phyloP scores from a whole-genome alignment of 805 yeast species.

The Cyberlindnera euphorbiiphila region DNA sequence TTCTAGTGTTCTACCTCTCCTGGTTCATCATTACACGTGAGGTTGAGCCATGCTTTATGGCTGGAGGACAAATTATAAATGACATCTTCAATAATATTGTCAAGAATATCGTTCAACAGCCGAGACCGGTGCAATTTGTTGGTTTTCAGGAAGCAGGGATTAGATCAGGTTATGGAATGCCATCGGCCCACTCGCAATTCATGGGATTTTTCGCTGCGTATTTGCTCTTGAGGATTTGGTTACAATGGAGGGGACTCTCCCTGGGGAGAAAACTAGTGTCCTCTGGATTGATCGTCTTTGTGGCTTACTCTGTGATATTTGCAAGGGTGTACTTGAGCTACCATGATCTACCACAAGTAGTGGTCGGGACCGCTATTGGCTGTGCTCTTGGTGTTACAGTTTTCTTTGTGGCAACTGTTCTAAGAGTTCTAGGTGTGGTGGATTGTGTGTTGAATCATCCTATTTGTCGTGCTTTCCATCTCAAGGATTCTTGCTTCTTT shows the following conservation, averaged over 20 bases:
- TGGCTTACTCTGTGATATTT: conserved; percentile 45
- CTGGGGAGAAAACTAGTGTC: conserved; percentile 30
- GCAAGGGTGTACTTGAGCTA: conserved; percentile 78
- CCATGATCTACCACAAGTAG: conserved; percentile 70
- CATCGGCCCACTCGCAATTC: conserved; percentile 94
- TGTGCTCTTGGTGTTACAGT: conserved; percentile 52
- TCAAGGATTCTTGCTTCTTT: conserved; percentile 59
- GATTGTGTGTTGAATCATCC: conserved; percentile 60
- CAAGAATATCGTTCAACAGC: conserved; percentile 61
- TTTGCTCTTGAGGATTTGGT: conserved; percentile 40
- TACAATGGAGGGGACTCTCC: conserved; percentile 39
- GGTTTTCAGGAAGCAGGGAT: conserved; percentile 37
- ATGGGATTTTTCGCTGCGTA: conserved; percentile 81
- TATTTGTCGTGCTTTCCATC: conserved; percentile 45
- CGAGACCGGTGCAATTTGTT: conserved; percentile 58
- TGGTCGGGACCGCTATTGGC: conserved; percentile 70
- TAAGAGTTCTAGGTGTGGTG: conserved; percentile 65
- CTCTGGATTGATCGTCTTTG: conserved; percentile 25
- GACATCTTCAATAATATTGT: conserved; percentile 68
- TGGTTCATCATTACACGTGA: conserved; percentile 84
- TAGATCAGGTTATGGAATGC: conserved; percentile 85
- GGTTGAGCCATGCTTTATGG: conserved; percentile 76
- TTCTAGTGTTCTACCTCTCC: conserved; percentile 74
- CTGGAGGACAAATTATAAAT: conserved; percentile 79
- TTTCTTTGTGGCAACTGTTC: conserved; percentile 46